phyloP scores from a whole-genome alignment of 169 alveolate species.

The Plasmodium fragile region DNA sequence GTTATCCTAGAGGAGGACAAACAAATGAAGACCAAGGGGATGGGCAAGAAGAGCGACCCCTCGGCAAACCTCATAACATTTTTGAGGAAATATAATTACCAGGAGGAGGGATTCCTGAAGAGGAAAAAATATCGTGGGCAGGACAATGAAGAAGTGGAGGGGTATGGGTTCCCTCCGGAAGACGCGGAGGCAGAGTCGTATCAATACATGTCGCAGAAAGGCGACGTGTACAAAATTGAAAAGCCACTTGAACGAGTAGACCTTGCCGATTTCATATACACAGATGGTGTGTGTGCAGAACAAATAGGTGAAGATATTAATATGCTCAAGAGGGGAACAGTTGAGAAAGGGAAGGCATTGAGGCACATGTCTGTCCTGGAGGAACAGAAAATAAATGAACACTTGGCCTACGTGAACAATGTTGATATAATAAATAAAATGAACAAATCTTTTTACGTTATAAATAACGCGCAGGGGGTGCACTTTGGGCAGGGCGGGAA shows the following conservation, averaged over 20 bases:
- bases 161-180: neutral
- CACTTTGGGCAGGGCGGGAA: slow-evolving; percentile 13
- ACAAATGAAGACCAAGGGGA: neutral
- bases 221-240: slow-evolving; percentile 42
- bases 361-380: slow-evolving; percentile 29
- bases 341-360: neutral
- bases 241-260: slow-evolving; percentile 20
- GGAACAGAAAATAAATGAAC: slow-evolving; percentile 21
- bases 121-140: neutral
- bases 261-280: slow-evolving; percentile 10
- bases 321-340: neutral
- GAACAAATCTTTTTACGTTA: slow-evolving; percentile 1
- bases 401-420: slow-evolving; percentile 19
- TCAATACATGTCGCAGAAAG: slow-evolving; percentile 11
- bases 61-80: slow-evolving; percentile 26
- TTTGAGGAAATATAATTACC: slow-evolving; percentile 23
- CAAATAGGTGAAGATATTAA: neutral
- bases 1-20: neutral
- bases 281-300: neutral
- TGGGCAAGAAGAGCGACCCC: neutral
- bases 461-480: slow-evolving; percentile 26
- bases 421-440: slow-evolving; percentile 21
- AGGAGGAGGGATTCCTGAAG: neutral
- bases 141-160: neutral
- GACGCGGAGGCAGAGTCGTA: slow-evolving; percentile 1